These are phyloP conservation scores for Blastocystis sp. DNA, from an alignment of 352 stramenopile species.

Conservation along the genomic window DNA sequence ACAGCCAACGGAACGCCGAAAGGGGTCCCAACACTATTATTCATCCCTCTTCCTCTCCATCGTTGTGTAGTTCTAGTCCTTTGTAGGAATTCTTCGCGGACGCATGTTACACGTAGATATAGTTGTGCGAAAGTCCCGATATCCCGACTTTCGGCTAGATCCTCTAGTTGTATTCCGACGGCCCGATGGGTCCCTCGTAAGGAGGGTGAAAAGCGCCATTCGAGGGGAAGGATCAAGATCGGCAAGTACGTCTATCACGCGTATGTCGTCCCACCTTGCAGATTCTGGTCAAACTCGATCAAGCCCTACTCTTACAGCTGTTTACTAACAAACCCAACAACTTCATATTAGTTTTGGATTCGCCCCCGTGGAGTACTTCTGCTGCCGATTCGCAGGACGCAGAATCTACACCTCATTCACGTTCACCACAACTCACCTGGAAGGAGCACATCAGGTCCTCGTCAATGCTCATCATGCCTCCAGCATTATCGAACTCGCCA, in stretches of 20 bases:
- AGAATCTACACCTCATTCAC: constrained; percentile 31
- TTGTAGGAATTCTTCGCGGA: not conserved
- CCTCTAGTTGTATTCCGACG: constrained; percentile 40
- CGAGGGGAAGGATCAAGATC: constrained; percentile 49
- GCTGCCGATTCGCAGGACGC: constrained; percentile 32
- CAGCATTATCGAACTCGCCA: constrained; percentile 80
- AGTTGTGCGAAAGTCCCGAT: not conserved
- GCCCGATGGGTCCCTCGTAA: constrained; percentile 60
- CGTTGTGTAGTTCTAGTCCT: too few species aligned
- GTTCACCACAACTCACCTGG: constrained; percentile 76
- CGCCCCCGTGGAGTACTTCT: constrained; percentile 64
- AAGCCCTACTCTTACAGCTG: not conserved
- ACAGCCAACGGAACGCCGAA: too few species aligned
- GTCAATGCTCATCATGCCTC: constrained; percentile 83
- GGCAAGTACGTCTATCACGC: constrained; percentile 59
- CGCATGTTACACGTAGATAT: not conserved
- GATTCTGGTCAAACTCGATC: not conserved
- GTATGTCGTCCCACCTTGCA: not conserved
- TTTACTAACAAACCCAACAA: constrained; percentile 33
- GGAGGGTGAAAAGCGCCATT: constrained; percentile 29
- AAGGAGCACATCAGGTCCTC: constrained; percentile 83
- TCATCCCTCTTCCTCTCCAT: too few species aligned
- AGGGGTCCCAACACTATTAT: too few species aligned
- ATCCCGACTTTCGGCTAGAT: constrained; percentile 5
- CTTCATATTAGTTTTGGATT: constrained; percentile 31